Evolutionary conservation across 495 filamentous ascomycete genomes (phyloP).

Genomic region (Elasticomyces elasticus): DNA sequence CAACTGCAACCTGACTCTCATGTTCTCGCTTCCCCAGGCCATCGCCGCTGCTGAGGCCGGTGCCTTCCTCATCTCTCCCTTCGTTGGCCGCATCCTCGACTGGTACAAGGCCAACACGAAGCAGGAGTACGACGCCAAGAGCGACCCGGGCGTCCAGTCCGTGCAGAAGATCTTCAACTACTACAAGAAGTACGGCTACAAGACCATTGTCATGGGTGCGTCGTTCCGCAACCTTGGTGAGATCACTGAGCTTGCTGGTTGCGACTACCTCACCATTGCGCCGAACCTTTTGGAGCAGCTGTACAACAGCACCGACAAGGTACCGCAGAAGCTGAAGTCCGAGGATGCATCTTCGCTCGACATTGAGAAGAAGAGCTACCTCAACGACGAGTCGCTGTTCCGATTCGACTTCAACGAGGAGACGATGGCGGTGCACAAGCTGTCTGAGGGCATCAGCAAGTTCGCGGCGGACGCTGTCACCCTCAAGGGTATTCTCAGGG

Average conservation of each 20-base stretch:
- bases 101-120: conserved; percentile 97
- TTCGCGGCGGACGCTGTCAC: conserved; percentile 93
- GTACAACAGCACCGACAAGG: conserved; percentile 62
- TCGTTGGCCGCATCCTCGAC: conserved; percentile 98
- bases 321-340: conserved; percentile 89
- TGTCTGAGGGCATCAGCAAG: conserved; percentile 96
- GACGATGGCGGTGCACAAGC: conserved; percentile 97
- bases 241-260: conserved; percentile 95
- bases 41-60: conserved; percentile 94
- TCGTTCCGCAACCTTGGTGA: conserved; percentile 93
- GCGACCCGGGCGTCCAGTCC: conserved; percentile 94
- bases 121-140: conserved; percentile 76
- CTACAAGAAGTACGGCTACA: conserved; percentile 99
- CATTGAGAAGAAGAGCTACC: conserved; percentile 81
- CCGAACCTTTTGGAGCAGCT: conserved; percentile 92
- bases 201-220: conserved; percentile 98
- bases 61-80: conserved; percentile 97
- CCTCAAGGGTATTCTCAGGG: conserved; percentile 81
- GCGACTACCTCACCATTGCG: conserved; percentile 98
- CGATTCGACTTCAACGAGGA: conserved; percentile 99
- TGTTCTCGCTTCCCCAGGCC: conserved; percentile 94
- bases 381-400: conserved; percentile 81
- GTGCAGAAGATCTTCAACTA: conserved; percentile 98
- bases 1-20: conserved; percentile 97
- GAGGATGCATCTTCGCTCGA: conserved; percentile 52